Evolutionary conservation across 805 yeast genomes (phyloP), one percentile per base, ranked within the genome.

Genomic region (Yarrowia bubula): DNA sequence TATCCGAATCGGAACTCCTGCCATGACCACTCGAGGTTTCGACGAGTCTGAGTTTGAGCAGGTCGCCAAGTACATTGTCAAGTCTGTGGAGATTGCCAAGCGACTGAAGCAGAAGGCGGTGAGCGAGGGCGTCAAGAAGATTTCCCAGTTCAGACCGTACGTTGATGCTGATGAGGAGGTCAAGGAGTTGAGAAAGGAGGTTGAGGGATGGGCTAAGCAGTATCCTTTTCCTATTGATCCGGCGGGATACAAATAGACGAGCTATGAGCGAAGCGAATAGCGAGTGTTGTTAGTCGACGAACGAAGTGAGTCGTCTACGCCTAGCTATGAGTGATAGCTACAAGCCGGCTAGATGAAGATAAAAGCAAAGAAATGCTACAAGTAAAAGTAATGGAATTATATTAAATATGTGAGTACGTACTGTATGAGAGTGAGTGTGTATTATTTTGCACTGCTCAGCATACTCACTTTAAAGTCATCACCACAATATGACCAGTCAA

Each of bases 1-100:
- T 72, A 81, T 93, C 70, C 89, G 99, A 81, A 88, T 93, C 68
- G 99, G 99, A 72, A 90, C 98, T 15, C 99, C 99, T 66, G 98
- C 98, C 55, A 93, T 93, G 98, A 88, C 98, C 65, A 91, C 98
- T 63, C 87, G 99, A 81, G 98, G 97, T 53, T 88, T 93, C 74
- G 84, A 84, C 63, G 83, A 82, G 68, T 83, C 79, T 65, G 98
- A 93, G 72, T 93, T 93, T 74, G 86, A 81, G 68, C 83, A 83
- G 75, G 95, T 93, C 66, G 93, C 92, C 47, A 83, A 81, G 64
- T 91, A 83, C 80, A 89, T 93, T 73, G 89, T 89, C 74, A 78
- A 80, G 70, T 96, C 97, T 41, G 92, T 90, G 66, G 81, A 83
- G 63, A 80, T 90, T 70, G 84, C 96, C 48, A 76, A 76, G 75